Evolutionary conservation across 2,329 filamentous ascomycete genomes (phyloP).

Genomic region (Penicillium frequentans): DNA sequence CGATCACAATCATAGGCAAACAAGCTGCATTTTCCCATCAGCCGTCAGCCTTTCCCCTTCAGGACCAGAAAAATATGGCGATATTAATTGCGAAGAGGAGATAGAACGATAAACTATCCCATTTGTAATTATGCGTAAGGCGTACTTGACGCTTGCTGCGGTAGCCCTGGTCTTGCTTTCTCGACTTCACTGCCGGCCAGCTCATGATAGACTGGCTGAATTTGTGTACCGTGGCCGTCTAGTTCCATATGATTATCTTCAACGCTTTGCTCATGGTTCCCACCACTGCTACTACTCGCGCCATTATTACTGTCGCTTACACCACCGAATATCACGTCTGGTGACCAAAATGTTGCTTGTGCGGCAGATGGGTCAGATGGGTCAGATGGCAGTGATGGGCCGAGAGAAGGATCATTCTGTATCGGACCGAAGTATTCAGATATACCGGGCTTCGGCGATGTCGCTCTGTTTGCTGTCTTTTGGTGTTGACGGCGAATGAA

Average conservation of each 20-base stretch:
- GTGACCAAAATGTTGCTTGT: slow-evolving; percentile 10
- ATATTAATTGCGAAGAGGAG: not conserved
- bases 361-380: not conserved
- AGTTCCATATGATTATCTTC: slow-evolving; percentile 10
- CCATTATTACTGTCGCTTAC: slow-evolving; percentile 1
- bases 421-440: slow-evolving; percentile 14
- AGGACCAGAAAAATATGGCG: not conserved
- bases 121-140: not conserved
- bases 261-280: slow-evolving; percentile 3
- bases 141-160: not conserved
- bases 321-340: slow-evolving; percentile 5
- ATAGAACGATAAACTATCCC: not conserved
- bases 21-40: not conserved
- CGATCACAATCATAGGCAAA: not conserved
- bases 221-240: slow-evolving; percentile 9
- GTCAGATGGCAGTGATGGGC: slow-evolving; percentile 1
- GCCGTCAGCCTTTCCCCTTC: not conserved
- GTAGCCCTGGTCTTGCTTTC: not conserved
- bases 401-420: slow-evolving; percentile 5
- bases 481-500: slow-evolving; percentile 16
- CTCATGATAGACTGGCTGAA: slow-evolving; percentile 15
- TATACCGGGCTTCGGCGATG: slow-evolving; percentile 4
- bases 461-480: slow-evolving; percentile 9
- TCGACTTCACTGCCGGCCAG: slow-evolving; percentile 1
- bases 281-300: slow-evolving; percentile 1